These are phyloP conservation scores for Plasmodium fragile DNA, from an alignment of 169 alveolate species.

Conservation along the genomic window DNA sequence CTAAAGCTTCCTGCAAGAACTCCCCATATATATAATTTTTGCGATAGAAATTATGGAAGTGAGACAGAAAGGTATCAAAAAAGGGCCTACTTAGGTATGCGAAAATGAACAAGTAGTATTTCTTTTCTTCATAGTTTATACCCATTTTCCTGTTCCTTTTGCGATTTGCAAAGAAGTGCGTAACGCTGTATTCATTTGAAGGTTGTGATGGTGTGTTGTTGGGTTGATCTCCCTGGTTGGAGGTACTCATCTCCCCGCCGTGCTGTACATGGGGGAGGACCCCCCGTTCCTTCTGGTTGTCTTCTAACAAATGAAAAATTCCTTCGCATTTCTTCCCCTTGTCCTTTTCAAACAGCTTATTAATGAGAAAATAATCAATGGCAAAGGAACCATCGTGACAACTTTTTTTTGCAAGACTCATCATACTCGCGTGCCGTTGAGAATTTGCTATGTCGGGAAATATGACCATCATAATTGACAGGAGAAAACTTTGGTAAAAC, in stretches of 20 bases:
- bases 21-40: neutral
- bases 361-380: conserved; percentile 13
- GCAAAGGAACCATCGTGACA: neutral
- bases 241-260: neutral
- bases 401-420: neutral
- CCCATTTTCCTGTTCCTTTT: neutral
- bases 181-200: neutral
- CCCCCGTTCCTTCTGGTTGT: neutral
- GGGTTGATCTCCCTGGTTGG: neutral
- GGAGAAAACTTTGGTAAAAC: neutral
- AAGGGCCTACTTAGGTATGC: conserved; percentile 39
- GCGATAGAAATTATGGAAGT: neutral
- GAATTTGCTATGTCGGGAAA: neutral
- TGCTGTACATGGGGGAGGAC: neutral
- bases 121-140: neutral
- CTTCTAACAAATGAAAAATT: neutral
- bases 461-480: neutral
- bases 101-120: conserved; percentile 42
- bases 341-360: neutral
- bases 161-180: neutral
- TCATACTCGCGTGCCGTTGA: neutral
- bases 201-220: neutral
- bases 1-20: neutral
- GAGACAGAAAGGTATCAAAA: conserved; percentile 22
- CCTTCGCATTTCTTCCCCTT: neutral